Base-by-base conservation (phyloP, 2,329 filamentous ascomycete species). In the Volutella citrinella region DNA sequence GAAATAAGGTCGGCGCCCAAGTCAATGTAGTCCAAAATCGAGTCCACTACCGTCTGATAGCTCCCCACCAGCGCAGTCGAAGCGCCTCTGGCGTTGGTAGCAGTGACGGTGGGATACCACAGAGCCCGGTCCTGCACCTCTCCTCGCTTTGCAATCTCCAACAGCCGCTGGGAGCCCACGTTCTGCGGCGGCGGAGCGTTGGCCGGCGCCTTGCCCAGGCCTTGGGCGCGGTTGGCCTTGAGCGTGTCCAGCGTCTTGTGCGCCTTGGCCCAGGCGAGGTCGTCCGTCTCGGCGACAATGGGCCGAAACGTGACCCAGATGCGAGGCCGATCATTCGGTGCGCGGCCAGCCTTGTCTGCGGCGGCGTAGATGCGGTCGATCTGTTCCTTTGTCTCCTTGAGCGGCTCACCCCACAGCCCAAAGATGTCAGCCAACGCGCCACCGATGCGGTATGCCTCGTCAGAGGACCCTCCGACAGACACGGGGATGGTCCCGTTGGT, bases 281-380 rank as follows among this genome's bases (percentile, higher is more conserved):
- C 76, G 11, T 80, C 76, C 0, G 76, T 80, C 57, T 80, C 76
- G 1, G 76, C 76, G 1, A 70, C 47, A 38, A 81, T 80, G 4
- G 77, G 77, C 4, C 77, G 66, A 67, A 80, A 80, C 0, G 77
- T 80, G 3, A 81, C 77, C 77, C 77, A 81, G 48, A 81, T 80
- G 5, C 74, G 60, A 7, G 77, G 77, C 0, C 69, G 59, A 42
- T 80, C 76, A 19, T 49, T 42, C 27, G 39, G 36, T 11, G 56
- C 31, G 3, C 77, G 68, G 1, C 76, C 76, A 3, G 76, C 76
- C 43, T 71, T 72, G n/a, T 65, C 72, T 1, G 77, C 71, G 46
- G 74, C 76, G 4, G 68, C 72, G 42, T 78, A 78, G 50, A 81
- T 74, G 14, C 69, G 67, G 42, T 78, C 73, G 44, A 81, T 78